Percentiles rank a stretch among this genome's conserved stretches.
These are phyloP conservation scores for Viridothelium virens DNA, from an alignment of 495 filamentous ascomycete species.

Conservation along the genomic window DNA sequence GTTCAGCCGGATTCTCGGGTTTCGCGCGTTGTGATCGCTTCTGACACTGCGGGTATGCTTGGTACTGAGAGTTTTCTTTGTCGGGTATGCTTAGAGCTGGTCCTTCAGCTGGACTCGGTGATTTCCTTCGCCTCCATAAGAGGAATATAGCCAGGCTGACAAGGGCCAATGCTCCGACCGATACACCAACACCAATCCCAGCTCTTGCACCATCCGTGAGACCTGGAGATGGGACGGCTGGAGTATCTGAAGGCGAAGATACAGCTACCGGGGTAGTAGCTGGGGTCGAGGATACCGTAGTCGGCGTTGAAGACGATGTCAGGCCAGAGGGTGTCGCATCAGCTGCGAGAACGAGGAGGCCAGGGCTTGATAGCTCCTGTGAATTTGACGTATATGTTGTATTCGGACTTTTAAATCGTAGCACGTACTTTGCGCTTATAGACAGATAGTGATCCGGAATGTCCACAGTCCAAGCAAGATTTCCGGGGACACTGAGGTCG, in stretches of 20 bases:
- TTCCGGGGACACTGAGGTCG: background rate
- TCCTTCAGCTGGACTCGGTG: background rate
- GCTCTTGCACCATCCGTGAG: background rate
- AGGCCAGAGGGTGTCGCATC: background rate
- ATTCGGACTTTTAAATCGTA: background rate
- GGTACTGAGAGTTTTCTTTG: no score
- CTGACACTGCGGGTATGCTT: no score
- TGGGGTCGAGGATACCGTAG: background rate
- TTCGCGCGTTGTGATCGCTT: no score
- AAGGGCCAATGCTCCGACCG: background rate
- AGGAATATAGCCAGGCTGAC: background rate
- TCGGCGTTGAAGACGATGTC: background rate
- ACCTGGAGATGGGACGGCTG: constrained; percentile 27
- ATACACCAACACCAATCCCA: background rate
- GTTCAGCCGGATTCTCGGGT: no score
- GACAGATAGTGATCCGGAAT: background rate
- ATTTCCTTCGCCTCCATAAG: background rate
- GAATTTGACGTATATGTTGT: background rate
- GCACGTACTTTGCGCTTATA: background rate
- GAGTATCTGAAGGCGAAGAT: constrained; percentile 75
- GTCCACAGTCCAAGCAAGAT: background rate
- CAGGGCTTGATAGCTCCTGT: background rate
- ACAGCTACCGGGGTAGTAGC: constrained; percentile 70
- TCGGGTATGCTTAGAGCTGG: no score
- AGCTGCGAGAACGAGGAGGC: background rate